Percentiles rank a stretch among this genome's conserved stretches.
Conservation (phyloP, 129 eudicot genomes). For the Pittosporum tobira region DNA sequence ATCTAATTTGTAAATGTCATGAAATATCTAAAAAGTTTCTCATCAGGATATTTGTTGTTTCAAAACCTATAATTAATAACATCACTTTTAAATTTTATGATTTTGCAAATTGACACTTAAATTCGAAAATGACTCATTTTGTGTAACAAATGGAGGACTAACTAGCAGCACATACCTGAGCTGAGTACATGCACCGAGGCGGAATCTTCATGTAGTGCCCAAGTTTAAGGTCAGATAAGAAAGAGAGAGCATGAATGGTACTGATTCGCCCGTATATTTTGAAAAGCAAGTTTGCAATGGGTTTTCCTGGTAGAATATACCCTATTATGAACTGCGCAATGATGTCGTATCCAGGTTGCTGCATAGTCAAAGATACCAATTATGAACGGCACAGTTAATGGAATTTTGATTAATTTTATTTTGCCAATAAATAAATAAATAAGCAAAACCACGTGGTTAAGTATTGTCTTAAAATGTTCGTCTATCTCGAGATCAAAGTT, state of each 20-base stretch:
- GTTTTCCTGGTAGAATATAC: conserved; percentile 81
- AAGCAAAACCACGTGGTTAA: no score
- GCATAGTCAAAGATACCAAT: conserved; percentile 13
- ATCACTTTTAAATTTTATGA: no score
- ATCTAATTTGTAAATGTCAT: no score
- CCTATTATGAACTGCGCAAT: conserved; percentile 95
- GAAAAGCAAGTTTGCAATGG: conserved; percentile 85
- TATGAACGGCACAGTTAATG: not conserved
- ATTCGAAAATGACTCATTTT: no score
- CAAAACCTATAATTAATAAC: no score
- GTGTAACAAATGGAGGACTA: no score
- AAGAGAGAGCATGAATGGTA: conserved; percentile 79
- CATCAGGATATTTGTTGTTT: no score
- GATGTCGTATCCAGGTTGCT: conserved; percentile 99
- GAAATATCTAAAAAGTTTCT: no score
- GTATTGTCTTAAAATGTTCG: not conserved
- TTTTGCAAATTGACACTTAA: no score
- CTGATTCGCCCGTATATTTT: conserved; percentile 92
- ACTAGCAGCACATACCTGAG: conserved; percentile 48
- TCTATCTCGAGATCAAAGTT: not conserved
- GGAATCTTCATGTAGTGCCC: conserved; percentile 99
- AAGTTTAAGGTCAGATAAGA: conserved; percentile 81
- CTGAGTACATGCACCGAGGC: conserved; percentile 82
- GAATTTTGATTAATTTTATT: no score
- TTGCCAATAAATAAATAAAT: no score